Evolutionary conservation across 768 basidiomycete genomes (phyloP).

Genomic region (Piloderma croceum): DNA sequence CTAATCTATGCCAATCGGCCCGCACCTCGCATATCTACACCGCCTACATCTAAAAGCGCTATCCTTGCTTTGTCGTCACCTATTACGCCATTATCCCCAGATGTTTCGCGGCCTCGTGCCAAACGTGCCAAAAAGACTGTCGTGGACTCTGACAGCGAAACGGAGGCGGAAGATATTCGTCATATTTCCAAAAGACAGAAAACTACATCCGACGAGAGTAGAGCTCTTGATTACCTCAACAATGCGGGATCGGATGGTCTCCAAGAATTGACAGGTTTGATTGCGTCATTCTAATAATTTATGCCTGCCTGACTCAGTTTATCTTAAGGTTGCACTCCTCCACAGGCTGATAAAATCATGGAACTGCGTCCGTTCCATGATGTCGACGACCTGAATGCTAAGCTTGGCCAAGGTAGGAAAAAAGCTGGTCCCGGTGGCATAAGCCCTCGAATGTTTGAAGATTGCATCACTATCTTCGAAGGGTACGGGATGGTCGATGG

Average conservation of each 20-base stretch:
- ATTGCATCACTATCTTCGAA: slow-evolving; percentile 76
- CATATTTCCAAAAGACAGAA: slow-evolving; percentile 26
- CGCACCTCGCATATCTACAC: slow-evolving; percentile 33
- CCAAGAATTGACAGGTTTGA: slow-evolving; percentile 70
- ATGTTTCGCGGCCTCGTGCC: slow-evolving; percentile 34
- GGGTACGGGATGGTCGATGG: slow-evolving; percentile 86
- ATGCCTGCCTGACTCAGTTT: not conserved
- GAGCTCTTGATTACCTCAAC: slow-evolving; percentile 68
- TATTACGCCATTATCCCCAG: slow-evolving; percentile 32
- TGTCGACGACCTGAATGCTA: slow-evolving; percentile 66
- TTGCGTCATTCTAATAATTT: not conserved
- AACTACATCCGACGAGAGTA: slow-evolving; percentile 37
- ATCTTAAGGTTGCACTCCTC: slow-evolving; percentile 61
- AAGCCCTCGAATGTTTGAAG: slow-evolving; percentile 86
- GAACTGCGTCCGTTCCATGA: slow-evolving; percentile 75
- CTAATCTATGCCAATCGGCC: slow-evolving; percentile 71
- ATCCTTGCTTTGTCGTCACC: too few species aligned
- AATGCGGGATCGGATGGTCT: slow-evolving; percentile 53
- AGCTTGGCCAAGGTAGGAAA: slow-evolving; percentile 82
- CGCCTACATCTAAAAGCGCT: slow-evolving; percentile 30
- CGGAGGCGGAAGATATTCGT: slow-evolving; percentile 44
- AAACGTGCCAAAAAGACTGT: slow-evolving; percentile 56
- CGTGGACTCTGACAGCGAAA: slow-evolving; percentile 64
- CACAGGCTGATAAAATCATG: slow-evolving; percentile 78
- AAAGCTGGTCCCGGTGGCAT: slow-evolving; percentile 79